Evolutionary conservation across 257 asterid species (phyloP).

Genomic region (Plantago major): DNA sequence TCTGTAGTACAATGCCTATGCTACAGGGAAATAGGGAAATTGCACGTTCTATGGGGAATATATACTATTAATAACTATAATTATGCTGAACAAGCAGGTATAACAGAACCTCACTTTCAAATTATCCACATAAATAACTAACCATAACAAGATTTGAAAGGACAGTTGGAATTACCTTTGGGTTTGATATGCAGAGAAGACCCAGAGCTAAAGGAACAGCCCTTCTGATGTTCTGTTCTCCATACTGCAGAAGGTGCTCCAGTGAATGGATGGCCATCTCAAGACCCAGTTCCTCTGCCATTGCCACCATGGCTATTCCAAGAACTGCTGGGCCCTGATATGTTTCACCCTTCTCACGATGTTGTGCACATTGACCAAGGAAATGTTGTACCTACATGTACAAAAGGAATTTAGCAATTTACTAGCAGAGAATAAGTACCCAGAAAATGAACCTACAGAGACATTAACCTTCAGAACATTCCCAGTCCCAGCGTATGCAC

Average conservation of each 20-base stretch:
- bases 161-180: conserved; percentile 47
- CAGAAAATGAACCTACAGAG: not conserved
- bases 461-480: conserved; percentile 78
- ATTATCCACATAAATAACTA: too few relatives aligned
- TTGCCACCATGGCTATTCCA: conserved; percentile 98
- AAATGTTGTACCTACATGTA: conserved; percentile 81
- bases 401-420: conserved; percentile 21
- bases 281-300: conserved; percentile 93
- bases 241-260: conserved; percentile 94
- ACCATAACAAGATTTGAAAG: not conserved
- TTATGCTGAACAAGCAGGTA: conserved; percentile 12
- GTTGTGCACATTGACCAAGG: conserved; percentile 89
- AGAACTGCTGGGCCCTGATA: conserved; percentile 94
- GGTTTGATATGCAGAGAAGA: conserved; percentile 92
- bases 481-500: conserved; percentile 99
- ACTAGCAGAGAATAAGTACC: not conserved
- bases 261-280: conserved; percentile 97
- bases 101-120: not conserved
- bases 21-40: too few relatives aligned
- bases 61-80: too few relatives aligned
- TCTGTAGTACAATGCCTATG: too few relatives aligned
- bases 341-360: conserved; percentile 82
- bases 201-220: conserved; percentile 94
- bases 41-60: too few relatives aligned
- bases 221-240: conserved; percentile 84